Conservation (phyloP, 805 yeast genomes). For the Wickerhamiella spandovensis region DNA sequence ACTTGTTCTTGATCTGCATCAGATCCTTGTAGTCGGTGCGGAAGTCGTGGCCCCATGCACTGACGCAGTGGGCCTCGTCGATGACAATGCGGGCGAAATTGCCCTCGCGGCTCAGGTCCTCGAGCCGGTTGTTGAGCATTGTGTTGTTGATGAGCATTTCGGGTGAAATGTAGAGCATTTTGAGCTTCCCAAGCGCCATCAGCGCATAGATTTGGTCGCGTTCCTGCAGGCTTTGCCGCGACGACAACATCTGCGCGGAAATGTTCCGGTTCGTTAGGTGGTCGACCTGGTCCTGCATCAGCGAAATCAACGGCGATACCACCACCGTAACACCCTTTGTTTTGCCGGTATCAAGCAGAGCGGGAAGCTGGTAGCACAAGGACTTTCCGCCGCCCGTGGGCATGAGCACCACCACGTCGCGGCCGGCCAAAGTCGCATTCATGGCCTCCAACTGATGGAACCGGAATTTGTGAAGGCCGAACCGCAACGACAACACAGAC, state of each 20-base stretch:
- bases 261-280: slow-evolving; percentile 57
- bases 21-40: slow-evolving; percentile 87
- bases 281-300: slow-evolving; percentile 95
- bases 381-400: slow-evolving; percentile 99
- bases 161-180: slow-evolving; percentile 79
- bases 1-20: slow-evolving; percentile 54
- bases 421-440: slow-evolving; percentile 57
- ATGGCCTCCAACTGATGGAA: slow-evolving; percentile 80
- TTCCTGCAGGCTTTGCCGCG: slow-evolving; percentile 54
- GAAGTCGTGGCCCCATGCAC: slow-evolving; percentile 98
- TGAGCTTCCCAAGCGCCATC: slow-evolving; percentile 53
- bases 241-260: slow-evolving; percentile 77
- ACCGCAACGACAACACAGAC: slow-evolving; percentile 40
- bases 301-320: slow-evolving; percentile 83
- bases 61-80: slow-evolving; percentile 97
- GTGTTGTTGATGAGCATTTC: slow-evolving; percentile 78
- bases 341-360: slow-evolving; percentile 59
- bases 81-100: slow-evolving; percentile 75
- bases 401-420: slow-evolving; percentile 89
- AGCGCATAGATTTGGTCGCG: slow-evolving; percentile 46
- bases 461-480: slow-evolving; percentile 56
- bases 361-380: slow-evolving; percentile 88
- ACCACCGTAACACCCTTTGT: slow-evolving; percentile 83
- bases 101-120: slow-evolving; percentile 38
- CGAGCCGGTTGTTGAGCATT: slow-evolving; percentile 52